A percentile compares a stretch with the other conserved stretches of the same genome.
Conservation (phyloP, 2,329 filamentous ascomycete species). For the Parascedosporium putredinis region DNA sequence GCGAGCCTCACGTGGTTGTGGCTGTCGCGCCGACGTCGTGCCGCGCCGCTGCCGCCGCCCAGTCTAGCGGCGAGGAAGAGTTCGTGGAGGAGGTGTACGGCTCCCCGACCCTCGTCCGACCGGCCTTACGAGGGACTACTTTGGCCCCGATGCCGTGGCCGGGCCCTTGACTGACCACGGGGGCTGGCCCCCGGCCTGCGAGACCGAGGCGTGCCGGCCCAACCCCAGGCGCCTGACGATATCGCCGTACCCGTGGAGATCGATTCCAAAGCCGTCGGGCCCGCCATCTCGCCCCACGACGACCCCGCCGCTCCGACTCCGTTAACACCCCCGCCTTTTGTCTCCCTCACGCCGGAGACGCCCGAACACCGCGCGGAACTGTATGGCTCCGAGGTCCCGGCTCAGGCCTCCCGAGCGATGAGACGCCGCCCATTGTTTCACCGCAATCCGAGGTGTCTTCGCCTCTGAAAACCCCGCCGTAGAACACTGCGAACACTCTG, state of each 20-base stretch:
- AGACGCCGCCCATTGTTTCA: background rate
- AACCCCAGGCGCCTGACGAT: slow-evolving; percentile 37
- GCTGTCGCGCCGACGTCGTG: slow-evolving; percentile 26
- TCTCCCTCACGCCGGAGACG: slow-evolving; percentile 12
- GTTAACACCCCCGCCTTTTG: slow-evolving; percentile 9
- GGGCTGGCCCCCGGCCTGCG: slow-evolving; percentile 20
- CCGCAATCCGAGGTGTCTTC: background rate
- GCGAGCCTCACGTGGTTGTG: slow-evolving; percentile 30
- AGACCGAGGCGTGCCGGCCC: slow-evolving; percentile 29
- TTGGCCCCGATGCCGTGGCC: slow-evolving; percentile 29
- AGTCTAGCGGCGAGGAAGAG: slow-evolving; percentile 14
- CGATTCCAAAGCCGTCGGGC: no score
- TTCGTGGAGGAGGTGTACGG: slow-evolving; percentile 24
- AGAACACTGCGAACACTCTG: no score
- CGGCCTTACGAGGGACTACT: slow-evolving; percentile 30
- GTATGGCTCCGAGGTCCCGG: slow-evolving; percentile 25
- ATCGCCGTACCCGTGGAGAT: slow-evolving; percentile 45
- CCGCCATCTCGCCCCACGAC: no score
- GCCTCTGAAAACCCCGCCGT: no score
- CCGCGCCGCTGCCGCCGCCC: slow-evolving; percentile 13
- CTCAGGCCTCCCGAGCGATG: slow-evolving; percentile 10
- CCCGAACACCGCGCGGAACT: slow-evolving; percentile 31
- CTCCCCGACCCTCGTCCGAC: slow-evolving; percentile 12
- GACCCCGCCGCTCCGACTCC: slow-evolving; percentile 9
- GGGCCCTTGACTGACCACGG: slow-evolving; percentile 36